Evolutionary conservation across 106 monocot species (phyloP), one percentile per base, ranked within the genome.

Genomic region (Dendrobium chrysotoxum): DNA sequence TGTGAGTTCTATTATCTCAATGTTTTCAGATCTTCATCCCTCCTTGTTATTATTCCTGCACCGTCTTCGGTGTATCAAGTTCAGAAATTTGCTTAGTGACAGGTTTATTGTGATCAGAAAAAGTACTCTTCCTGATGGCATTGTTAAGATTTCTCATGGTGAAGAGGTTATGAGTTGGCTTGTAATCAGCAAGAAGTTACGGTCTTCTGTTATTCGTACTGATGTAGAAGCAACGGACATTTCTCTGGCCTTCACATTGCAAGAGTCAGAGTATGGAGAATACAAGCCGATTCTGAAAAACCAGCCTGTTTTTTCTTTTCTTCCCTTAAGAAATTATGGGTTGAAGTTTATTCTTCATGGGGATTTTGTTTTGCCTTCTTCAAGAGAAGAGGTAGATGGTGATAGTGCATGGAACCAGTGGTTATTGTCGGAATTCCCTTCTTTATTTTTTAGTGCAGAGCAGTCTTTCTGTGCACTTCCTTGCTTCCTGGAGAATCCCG

Each of bases 331-430:
- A 82, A 88, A 90, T 53, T 99, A 99, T 85, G 99, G 99, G 4
- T 72, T 99, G 80, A 99, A 93, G 79, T 99, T 95, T 86, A 95
- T 99, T 83, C 88, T 99, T 85, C 99, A 99, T 83, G 99, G 92
- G 54, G 99, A 99, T 88, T 99, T 99, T 86, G 87, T 95, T 78
- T 81, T 99, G 76, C 95, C 99, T 83, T 93, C 99, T 81, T 99
- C 99, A 28, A 92, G 99, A 87, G 99, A 99, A 85, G 99, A 99
- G 88, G 92, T 99, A 17, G 95, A 95, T 86, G 92, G 90, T 75
- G 80, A 93, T 82, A 95, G 91, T 90, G 93, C 99, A 25, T 99
- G 99, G 99, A 99, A 99, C 76, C 99, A 95, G 83, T 99, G 95
- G 99, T 86, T 99, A 40, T 87, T 99, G 75, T 90, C 99, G 18